phyloP scores from a whole-genome alignment of 176 grass and related monocot species.

The Puccinellia tenuiflora region DNA sequence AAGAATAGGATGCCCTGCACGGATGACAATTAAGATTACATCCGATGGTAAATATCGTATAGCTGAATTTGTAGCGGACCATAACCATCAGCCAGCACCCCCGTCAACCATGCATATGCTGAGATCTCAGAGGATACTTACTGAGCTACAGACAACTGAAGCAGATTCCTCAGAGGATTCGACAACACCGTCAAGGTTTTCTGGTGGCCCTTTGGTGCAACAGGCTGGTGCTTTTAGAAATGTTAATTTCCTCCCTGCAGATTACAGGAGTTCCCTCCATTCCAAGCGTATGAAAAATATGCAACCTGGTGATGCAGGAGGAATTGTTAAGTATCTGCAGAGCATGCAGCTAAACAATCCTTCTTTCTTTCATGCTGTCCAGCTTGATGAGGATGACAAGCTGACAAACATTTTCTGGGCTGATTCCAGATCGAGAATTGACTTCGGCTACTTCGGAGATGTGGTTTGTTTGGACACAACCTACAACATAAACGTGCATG shows the following conservation, averaged over 20 bases:
- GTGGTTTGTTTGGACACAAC: conserved; percentile 77
- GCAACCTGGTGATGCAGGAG: conserved; percentile 76
- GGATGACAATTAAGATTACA: conserved; percentile 88
- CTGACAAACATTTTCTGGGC: conserved; percentile 89
- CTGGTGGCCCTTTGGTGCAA: conserved; percentile 25
- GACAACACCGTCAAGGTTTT: conserved; percentile 42
- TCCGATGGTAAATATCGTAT: conserved; percentile 54
- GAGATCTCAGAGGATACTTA: conserved; percentile 76
- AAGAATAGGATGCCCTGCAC: conserved; percentile 75
- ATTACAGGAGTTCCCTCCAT: conserved; percentile 61
- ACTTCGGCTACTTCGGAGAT: conserved; percentile 70
- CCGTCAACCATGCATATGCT: conserved; percentile 92
- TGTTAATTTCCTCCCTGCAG: conserved; percentile 47
- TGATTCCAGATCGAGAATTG: conserved; percentile 67
- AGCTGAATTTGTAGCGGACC: conserved; percentile 67
- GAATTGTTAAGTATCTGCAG: conserved; percentile 70
- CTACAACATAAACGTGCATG: conserved; percentile 79
- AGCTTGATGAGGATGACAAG: conserved; percentile 89
- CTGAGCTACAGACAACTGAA: conserved; percentile 66
- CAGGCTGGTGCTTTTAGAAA: conserved; percentile 34
- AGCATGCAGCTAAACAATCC: conserved; percentile 68
- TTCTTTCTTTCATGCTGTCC: conserved; percentile 77
- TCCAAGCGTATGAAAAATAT: conserved; percentile 85
- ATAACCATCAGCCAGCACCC: conserved; percentile 90
- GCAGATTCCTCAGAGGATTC: conserved; percentile 78